phyloP scores from a whole-genome alignment of 305 asterid genomes.

The Galium porrigens region DNA sequence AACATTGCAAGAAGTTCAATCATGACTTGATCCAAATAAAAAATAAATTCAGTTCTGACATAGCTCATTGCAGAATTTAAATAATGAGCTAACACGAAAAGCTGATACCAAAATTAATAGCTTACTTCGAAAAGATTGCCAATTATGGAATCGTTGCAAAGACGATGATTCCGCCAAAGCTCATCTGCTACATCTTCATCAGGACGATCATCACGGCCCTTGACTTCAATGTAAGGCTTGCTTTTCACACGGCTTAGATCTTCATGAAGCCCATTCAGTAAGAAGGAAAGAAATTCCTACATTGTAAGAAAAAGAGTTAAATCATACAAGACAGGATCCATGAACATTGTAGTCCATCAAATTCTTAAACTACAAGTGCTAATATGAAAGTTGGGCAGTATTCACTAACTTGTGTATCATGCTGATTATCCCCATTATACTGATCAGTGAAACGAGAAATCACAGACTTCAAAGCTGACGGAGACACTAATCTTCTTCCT shows the following conservation, averaged over 20 bases:
- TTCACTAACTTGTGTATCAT: conserved; percentile 63
- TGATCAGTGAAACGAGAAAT: conserved; percentile 56
- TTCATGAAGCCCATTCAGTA: conserved; percentile 83
- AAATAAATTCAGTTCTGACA: background rate
- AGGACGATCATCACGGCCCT: conserved; percentile 42
- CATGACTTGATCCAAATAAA: background rate
- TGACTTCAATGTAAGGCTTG: conserved; percentile 47
- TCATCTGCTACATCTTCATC: conserved; percentile 70
- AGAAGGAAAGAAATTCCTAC: conserved; percentile 66
- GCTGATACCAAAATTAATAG: background rate
- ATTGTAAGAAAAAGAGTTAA: background rate
- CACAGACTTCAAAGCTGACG: conserved; percentile 45
- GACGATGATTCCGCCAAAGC: conserved; percentile 59
- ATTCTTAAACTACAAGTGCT: too few relatives aligned
- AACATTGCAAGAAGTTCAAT: background rate
- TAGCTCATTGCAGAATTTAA: too few relatives aligned
- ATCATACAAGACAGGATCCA: background rate
- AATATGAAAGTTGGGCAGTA: background rate
- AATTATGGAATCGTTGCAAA: conserved; percentile 60
- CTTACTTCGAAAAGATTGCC: conserved; percentile 60
- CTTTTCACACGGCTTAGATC: conserved; percentile 69
- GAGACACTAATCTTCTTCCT: conserved; percentile 36
- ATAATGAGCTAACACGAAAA: too few relatives aligned
- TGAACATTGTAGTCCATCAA: too few relatives aligned
- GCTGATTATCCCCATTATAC: conserved; percentile 63